Conservation (phyloP, 2,329 filamentous ascomycete genomes). For the Chrysoporthe deuterocubensis region DNA sequence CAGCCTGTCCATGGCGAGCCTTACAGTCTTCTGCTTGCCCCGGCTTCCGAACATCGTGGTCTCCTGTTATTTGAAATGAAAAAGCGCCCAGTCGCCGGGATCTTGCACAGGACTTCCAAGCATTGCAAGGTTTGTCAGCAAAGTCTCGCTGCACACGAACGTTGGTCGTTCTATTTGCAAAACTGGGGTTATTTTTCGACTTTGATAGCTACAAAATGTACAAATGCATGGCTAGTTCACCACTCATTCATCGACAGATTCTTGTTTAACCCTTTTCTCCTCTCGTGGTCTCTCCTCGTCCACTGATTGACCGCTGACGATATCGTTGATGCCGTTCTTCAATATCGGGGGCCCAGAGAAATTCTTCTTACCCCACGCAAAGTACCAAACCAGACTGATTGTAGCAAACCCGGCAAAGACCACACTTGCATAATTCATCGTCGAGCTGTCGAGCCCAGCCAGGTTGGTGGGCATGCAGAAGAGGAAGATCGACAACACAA, state of each 20-base stretch:
- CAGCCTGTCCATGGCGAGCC: too few species aligned
- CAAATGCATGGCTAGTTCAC: neutral
- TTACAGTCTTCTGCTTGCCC: too few species aligned
- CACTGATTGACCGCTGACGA: conserved; percentile 11
- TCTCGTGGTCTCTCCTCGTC: conserved; percentile 12
- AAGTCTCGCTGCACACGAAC: too few species aligned
- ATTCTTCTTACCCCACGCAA: conserved; percentile 63
- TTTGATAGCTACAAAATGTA: neutral
- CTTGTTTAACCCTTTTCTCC: neutral
- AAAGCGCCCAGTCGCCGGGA: too few species aligned
- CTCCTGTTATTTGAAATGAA: too few species aligned
- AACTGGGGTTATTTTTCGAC: neutral
- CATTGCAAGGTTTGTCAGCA: too few species aligned
- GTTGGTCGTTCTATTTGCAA: too few species aligned
- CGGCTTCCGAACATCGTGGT: too few species aligned
- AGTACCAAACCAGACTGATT: conserved; percentile 67
- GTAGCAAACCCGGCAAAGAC: conserved; percentile 66
- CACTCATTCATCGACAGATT: neutral
- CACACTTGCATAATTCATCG: conserved; percentile 70
- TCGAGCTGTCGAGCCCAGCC: conserved; percentile 53
- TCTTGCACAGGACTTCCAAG: too few species aligned
- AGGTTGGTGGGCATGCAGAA: conserved; percentile 76
- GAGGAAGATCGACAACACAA: conserved; percentile 68
- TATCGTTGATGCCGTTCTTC: conserved; percentile 26
- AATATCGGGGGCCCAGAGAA: conserved; percentile 61